Base-by-base conservation (phyloP, 108 stramenopile genomes). In the Skeletonema tropicum region DNA sequence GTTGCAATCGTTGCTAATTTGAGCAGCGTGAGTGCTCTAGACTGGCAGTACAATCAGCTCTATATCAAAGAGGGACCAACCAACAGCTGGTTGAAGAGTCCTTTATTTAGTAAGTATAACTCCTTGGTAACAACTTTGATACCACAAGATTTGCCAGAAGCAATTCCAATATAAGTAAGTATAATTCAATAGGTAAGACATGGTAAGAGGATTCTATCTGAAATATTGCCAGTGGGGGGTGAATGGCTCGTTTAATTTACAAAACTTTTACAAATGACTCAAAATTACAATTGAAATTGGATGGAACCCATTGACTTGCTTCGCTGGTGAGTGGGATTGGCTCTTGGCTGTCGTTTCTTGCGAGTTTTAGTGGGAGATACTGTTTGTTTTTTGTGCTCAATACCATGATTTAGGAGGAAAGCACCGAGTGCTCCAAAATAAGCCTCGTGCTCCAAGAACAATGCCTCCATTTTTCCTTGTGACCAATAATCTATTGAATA, bases 401-500 rank as follows among this genome's bases (percentile, higher is more conserved):
- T 88, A 35, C 87, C 85, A 67, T 96, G 92, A 35, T 81, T 82
- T 61, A 92, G 68, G 45, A 97, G 74, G 80, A 97, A 96, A 48
- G 97, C 93, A 25, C 97, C 97, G 13, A 97, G 71, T 7, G 97
- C 95, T 12, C 97, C 97, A 79, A 96, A 95, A 73, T 97, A 97
- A 0, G 95, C 97, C 76, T 97, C 97, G 68, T 95, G 97, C 77
- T 97, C 95, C 49, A 99, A 78, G 73, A 99, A 99, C 26, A 98
- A 80, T 3, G 97, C 99, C 77, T 99, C 98, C 92, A 97, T 98
- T 59, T 91, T 79, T 26, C 98, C 97, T 52, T 86, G 85, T 49
- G 93, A 94, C 99, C 99, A 99, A 75, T 92, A 98, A 67, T 97
- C 88, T 65, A 99, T 99, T 23, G 97, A 96, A 74, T 86, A 98